Conservation (phyloP, 108 stramenopile genomes). For the Cyclotella choctawhatcheeana region DNA sequence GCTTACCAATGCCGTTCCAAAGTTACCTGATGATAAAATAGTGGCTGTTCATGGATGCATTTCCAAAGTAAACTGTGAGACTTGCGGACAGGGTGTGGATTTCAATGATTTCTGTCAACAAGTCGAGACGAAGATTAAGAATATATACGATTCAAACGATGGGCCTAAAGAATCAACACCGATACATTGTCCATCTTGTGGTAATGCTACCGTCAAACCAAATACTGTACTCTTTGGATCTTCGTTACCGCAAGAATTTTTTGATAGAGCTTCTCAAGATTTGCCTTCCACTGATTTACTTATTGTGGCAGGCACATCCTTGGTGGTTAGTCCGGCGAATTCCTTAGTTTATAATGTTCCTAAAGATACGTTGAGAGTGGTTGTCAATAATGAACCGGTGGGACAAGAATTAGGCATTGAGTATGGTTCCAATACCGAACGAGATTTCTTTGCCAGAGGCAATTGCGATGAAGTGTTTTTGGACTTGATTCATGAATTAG, state of each 20-base stretch:
- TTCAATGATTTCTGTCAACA: conserved; percentile 50
- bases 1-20: conserved; percentile 56
- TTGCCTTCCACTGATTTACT: conserved; percentile 63
- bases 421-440: conserved; percentile 35
- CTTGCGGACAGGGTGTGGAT: conserved; percentile 53
- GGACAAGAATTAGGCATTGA: conserved; percentile 63
- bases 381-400: conserved; percentile 63
- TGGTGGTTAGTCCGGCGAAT: conserved; percentile 78
- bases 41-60: conserved; percentile 78
- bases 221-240: conserved; percentile 82
- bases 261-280: conserved; percentile 55
- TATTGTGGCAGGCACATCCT: conserved; percentile 75
- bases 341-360: conserved; percentile 58
- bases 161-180: conserved; percentile 55
- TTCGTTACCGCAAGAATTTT: conserved; percentile 66
- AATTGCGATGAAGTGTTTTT: conserved; percentile 62
- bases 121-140: conserved; percentile 62
- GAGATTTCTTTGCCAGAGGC: conserved; percentile 67
- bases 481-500: conserved; percentile 61
- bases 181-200: conserved; percentile 62
- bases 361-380: conserved; percentile 47
- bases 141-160: conserved; percentile 62
- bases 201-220: conserved; percentile 66
- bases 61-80: conserved; percentile 69
- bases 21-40: conserved; percentile 55